phyloP scores from a whole-genome alignment of 2,329 filamentous ascomycete genomes.

The Zymoseptoria crescenta region DNA sequence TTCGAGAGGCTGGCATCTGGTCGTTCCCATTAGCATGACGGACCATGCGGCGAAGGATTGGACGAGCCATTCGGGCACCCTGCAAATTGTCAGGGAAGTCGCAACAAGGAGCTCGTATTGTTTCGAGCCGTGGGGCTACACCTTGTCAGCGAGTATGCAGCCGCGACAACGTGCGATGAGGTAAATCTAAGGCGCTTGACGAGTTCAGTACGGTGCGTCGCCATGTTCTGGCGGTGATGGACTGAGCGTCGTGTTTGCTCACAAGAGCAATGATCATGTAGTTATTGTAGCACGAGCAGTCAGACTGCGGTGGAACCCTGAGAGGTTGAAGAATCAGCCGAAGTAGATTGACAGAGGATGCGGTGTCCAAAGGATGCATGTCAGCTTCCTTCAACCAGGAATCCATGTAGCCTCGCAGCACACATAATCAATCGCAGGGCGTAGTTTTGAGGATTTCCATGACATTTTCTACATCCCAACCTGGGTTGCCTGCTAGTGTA shows the following conservation, averaged over 20 bases:
- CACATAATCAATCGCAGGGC: background rate
- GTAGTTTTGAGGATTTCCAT: background rate
- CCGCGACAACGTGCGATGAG: background rate
- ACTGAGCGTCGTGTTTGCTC: background rate
- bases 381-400: background rate
- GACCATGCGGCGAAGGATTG: background rate
- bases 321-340: no score
- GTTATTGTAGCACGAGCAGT: background rate
- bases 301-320: background rate
- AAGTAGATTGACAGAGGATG: background rate
- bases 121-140: background rate
- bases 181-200: background rate
- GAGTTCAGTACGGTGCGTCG: background rate
- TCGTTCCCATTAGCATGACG: background rate
- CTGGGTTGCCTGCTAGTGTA: no score
- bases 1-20: background rate
- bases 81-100: background rate
- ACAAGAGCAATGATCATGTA: background rate
- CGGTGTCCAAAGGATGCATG: background rate
- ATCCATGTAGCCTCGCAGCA: background rate
- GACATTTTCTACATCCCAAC: background rate
- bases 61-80: background rate
- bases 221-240: background rate
- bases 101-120: background rate
- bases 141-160: background rate